Evolutionary conservation across 768 basidiomycete genomes (phyloP), one percentile per base, ranked within the genome.

Genomic region (Trametes cingulata): DNA sequence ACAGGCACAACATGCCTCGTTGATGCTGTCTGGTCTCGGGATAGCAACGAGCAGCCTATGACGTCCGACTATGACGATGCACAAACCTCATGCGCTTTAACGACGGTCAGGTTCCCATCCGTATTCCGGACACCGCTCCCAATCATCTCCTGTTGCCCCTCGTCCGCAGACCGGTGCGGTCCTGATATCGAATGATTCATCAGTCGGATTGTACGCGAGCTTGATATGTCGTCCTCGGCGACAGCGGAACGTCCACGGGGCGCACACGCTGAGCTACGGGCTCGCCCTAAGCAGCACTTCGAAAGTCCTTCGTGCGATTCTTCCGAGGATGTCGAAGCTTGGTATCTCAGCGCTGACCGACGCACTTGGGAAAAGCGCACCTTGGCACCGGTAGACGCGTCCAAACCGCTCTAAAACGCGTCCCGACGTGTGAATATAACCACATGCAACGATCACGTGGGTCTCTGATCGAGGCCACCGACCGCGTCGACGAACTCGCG

Each of bases 361-460:
- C 56, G 20, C 8, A 46, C 40, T 24, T 12, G 62, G 52, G 19
- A 43, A 43, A 19, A 29, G 13, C 53, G 62, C 13, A 37, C 52
- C 62, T 25, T 35, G 29, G 47, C 47, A 49, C 4, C 46, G 62
- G 56, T 37, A 49, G 15, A 47, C 47, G 35, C 51, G 51, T 60
- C 48, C 37, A n/a, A 47, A 24, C 51, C 55, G 55, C 56, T 60
- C 48, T 29, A n/a, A 47, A 24, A 56, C 55, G 55, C 56, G 56
- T 50, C 43, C 27, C 39, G 45, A 25, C 39, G 52, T 47, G 56
- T 40, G 51, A 50, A 46, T 43, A 55, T 53, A 63, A 49, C 63
- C 64, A 52, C 52, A 65, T 65, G 65, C 54, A 58, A 57, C 61
- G 61, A 43, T 62, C 65, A 65, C 65, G 65, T 65, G 61, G 19